Conservation (phyloP, 495 filamentous ascomycete genomes). For the Aspergillus haitiensis region DNA sequence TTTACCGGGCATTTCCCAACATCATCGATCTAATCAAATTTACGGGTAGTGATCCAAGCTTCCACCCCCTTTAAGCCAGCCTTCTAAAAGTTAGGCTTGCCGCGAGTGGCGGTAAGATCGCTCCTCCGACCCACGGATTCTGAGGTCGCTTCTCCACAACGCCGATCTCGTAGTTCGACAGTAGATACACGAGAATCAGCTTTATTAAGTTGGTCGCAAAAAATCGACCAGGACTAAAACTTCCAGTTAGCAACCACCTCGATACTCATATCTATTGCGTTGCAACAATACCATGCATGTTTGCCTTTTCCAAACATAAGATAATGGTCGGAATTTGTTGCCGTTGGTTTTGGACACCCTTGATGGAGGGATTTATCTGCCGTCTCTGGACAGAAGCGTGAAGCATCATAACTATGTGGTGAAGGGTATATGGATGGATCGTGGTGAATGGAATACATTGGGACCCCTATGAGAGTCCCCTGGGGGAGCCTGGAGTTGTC, state of each 20-base stretch:
- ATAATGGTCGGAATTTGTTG: slow-evolving; percentile 2
- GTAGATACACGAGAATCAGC: neutral
- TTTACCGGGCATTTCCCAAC: no score
- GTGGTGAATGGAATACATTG: slow-evolving; percentile 5
- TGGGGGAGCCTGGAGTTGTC: neutral
- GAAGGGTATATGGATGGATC: slow-evolving; percentile 1
- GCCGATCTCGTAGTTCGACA: neutral
- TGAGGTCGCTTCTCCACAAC: neutral
- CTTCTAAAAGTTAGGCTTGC: neutral
- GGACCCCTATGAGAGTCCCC: neutral
- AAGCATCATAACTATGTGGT: neutral
- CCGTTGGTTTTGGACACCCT: neutral
- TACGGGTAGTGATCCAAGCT: neutral
- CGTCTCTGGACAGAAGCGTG: neutral
- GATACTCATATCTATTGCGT: neutral
- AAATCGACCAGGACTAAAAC: neutral
- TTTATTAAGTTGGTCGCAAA: neutral
- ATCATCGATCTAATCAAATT: neutral
- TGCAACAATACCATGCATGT: neutral
- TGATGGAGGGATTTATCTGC: neutral
- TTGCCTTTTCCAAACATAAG: slow-evolving; percentile 1
- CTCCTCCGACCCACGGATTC: neutral
- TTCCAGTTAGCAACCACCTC: neutral
- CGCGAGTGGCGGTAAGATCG: slow-evolving; percentile 1
- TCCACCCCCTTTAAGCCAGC: neutral